These are phyloP conservation scores for Gossypium schwendimanii DNA, from an alignment of 441 rosid species.

Conservation along the genomic window DNA sequence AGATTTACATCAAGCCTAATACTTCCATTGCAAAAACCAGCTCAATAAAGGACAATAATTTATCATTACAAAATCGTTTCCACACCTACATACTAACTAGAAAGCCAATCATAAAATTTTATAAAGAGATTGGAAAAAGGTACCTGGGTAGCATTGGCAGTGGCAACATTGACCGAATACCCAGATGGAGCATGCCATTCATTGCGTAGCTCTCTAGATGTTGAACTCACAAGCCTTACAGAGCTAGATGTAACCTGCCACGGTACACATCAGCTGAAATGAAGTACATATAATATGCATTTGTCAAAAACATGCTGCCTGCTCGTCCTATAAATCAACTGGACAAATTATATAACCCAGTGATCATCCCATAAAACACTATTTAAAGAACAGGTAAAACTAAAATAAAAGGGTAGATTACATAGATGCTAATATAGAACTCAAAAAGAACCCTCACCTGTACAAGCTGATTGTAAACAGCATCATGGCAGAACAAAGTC, in stretches of 20 bases:
- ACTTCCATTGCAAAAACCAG: not conserved
- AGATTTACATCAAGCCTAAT: not conserved
- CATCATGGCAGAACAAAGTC: slow-evolving; percentile 94
- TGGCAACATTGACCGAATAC: slow-evolving; percentile 88
- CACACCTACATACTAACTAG: not conserved
- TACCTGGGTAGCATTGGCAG: slow-evolving; percentile 97
- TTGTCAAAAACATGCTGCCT: not conserved
- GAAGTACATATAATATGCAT: not conserved
- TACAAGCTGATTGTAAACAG: slow-evolving; percentile 84
- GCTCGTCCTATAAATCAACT: not conserved
- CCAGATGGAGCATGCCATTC: slow-evolving; percentile 91
- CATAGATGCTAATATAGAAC: not conserved
- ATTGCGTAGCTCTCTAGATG: slow-evolving; percentile 58
- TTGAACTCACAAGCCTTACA: slow-evolving; percentile 78
- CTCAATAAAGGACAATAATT: not conserved
- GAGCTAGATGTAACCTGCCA: slow-evolving; percentile 87
- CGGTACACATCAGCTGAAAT: slow-evolving; percentile 12
- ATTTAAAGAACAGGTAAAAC: not conserved
- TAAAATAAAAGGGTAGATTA: not conserved
- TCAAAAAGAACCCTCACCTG: slow-evolving; percentile 45
- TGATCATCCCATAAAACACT: not conserved
- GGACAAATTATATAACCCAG: not conserved
- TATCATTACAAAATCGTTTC: not conserved
- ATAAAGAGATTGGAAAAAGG: not conserved
- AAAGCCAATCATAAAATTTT: not conserved